These are phyloP conservation scores for Telopea speciosissima DNA, from an alignment of 177 flowering plant species.

Conservation along the genomic window DNA sequence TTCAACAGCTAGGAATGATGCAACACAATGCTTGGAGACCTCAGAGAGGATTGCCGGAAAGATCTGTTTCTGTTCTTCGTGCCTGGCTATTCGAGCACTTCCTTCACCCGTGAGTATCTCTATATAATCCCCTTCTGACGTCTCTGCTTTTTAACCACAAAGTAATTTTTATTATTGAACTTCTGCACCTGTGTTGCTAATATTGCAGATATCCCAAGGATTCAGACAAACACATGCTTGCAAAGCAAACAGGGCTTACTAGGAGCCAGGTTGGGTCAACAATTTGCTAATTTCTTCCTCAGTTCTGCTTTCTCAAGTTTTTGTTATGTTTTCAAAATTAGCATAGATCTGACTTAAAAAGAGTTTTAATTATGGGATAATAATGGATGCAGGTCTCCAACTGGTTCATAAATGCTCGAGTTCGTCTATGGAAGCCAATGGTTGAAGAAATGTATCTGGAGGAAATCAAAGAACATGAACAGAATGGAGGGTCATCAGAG, in stretches of 20 bases:
- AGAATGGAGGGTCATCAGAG: conserved; percentile 43
- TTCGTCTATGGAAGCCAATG: conserved; percentile 98
- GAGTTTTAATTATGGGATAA: neutral
- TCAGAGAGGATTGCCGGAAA: conserved; percentile 91
- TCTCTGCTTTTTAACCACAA: too few species aligned
- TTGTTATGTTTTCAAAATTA: neutral
- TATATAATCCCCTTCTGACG: neutral
- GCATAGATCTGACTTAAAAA: neutral
- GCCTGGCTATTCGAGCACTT: conserved; percentile 99
- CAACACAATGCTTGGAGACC: conserved; percentile 99
- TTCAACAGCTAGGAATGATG: conserved; percentile 93
- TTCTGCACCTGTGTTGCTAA: neutral
- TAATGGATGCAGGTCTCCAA: conserved; percentile 67
- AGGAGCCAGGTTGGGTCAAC: conserved; percentile 62
- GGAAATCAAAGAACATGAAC: conserved; percentile 70
- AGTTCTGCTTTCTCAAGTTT: too few species aligned
- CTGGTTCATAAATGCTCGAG: conserved; percentile 97
- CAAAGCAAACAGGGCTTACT: conserved; percentile 82
- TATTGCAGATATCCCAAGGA: conserved; percentile 70
- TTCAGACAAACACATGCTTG: conserved; percentile 77
- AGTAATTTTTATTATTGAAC: too few species aligned
- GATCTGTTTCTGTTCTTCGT: conserved; percentile 92
- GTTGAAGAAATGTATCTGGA: conserved; percentile 97
- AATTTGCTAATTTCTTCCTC: neutral
- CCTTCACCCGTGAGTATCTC: conserved; percentile 72